Evolutionary conservation across 345 rosid species (phyloP).

Genomic region (Hibiscus trionum): DNA sequence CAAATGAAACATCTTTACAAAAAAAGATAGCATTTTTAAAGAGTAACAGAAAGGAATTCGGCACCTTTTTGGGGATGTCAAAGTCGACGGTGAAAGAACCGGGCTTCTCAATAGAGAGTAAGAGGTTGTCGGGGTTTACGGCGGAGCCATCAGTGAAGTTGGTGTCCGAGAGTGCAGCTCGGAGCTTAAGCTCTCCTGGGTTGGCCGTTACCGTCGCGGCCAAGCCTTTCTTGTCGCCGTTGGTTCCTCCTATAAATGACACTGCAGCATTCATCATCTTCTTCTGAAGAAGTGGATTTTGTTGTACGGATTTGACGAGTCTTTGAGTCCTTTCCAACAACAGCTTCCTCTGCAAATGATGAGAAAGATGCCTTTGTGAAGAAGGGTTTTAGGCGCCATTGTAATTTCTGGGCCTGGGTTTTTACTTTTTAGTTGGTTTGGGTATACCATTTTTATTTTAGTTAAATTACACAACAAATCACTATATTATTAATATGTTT

Average conservation of each 20-base stretch:
- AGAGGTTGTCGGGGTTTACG: not conserved
- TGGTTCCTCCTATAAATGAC: constrained; percentile 1
- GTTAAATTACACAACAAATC: no score
- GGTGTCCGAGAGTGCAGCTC: constrained; percentile 1
- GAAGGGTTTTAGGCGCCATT: not conserved
- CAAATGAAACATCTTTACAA: not conserved
- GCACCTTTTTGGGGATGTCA: constrained; percentile 9
- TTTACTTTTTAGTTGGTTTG: not conserved
- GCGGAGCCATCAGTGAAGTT: not conserved
- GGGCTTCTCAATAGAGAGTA: constrained; percentile 11
- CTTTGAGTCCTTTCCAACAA: not conserved
- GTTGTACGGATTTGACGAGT: not conserved
- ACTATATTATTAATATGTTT: no score
- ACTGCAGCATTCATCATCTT: constrained; percentile 10
- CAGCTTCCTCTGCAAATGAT: not conserved
- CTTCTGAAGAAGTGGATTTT: not conserved
- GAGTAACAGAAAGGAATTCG: not conserved
- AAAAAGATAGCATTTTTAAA: not conserved
- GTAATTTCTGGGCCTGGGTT: not conserved
- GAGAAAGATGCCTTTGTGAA: not conserved
- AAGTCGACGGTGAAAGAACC: constrained; percentile 13
- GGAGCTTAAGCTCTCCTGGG: constrained; percentile 12
- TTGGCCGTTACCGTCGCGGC: not conserved
- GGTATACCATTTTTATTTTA: not conserved
- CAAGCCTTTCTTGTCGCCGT: constrained; percentile 6